Conservation (phyloP, 139 green algal genomes). For the Desmodesmus armatus region DNA sequence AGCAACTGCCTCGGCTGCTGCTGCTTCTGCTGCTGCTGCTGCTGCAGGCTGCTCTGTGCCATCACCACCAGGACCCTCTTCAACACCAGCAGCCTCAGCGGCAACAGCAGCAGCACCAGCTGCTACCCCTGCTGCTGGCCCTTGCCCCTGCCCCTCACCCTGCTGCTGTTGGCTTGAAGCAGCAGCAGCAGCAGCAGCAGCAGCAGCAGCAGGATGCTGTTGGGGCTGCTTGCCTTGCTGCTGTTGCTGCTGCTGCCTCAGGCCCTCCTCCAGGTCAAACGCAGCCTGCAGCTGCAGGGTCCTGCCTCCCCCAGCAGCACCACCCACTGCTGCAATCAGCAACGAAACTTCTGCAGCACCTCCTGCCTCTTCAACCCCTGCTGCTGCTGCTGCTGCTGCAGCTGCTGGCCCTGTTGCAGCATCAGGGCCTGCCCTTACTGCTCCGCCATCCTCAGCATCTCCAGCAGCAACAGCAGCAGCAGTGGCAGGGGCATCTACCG, state of each 20-base stretch:
- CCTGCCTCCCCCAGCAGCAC: not conserved
- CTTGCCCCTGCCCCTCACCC: not conserved
- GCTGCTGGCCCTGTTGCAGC: not conserved
- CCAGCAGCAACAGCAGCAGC: not conserved
- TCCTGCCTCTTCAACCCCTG: not conserved
- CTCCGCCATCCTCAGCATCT: not conserved
- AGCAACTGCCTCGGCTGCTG: not conserved
- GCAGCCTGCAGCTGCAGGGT: not conserved
- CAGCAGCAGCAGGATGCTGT: too few species aligned
- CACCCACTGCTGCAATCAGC: not conserved
- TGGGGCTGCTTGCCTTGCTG: not conserved
- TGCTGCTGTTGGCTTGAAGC: not conserved
- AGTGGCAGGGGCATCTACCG: not conserved
- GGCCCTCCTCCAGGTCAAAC: not conserved
- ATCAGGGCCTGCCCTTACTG: not conserved
- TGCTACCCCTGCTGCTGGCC: not conserved
- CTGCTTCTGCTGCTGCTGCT: not conserved
- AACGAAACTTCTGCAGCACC: not conserved
- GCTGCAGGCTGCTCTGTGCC: not conserved
- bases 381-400: constrained; percentile 9
- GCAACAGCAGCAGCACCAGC: not conserved
- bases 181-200: not conserved
- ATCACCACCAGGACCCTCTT: not conserved
- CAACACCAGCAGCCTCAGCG: not conserved
- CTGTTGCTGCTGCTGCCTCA: not conserved